These are phyloP conservation scores for Lactifluus subvellereus DNA, from an alignment of 768 basidiomycete species.

Conservation along the genomic window DNA sequence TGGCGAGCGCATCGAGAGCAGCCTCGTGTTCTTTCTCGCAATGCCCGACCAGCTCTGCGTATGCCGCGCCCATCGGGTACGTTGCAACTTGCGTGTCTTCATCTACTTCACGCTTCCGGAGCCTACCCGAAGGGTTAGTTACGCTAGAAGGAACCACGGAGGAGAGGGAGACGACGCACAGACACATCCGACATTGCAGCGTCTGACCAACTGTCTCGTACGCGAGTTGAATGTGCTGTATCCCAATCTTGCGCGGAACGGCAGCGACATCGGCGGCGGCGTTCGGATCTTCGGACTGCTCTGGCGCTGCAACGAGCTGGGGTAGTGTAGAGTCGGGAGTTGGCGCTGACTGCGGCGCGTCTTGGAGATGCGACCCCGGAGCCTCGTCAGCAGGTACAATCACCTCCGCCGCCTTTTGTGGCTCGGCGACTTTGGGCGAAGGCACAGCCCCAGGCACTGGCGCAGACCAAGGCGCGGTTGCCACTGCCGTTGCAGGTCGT, in stretches of 20 bases:
- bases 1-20: conserved; percentile 16
- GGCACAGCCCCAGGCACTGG: background rate
- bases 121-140: background rate
- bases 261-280: background rate
- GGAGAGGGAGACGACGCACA: background rate
- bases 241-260: conserved; percentile 14
- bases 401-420: background rate
- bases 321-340: background rate
- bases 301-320: background rate
- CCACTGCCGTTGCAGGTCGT: background rate
- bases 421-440: background rate
- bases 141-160: background rate
- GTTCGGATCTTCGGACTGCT: background rate
- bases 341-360: background rate
- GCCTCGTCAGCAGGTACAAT: background rate
- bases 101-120: conserved; percentile 15
- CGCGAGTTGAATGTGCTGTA: conserved; percentile 17
- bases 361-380: background rate
- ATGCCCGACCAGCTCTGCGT: conserved; percentile 11
- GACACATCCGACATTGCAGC: conserved; percentile 21
- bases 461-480: background rate
- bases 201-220: conserved; percentile 11
- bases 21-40: conserved; percentile 16
- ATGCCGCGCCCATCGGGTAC: conserved; percentile 1
- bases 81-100: background rate